Conservation (phyloP, 2,329 filamentous ascomycete species). For the Hansfordia pulvinata region DNA sequence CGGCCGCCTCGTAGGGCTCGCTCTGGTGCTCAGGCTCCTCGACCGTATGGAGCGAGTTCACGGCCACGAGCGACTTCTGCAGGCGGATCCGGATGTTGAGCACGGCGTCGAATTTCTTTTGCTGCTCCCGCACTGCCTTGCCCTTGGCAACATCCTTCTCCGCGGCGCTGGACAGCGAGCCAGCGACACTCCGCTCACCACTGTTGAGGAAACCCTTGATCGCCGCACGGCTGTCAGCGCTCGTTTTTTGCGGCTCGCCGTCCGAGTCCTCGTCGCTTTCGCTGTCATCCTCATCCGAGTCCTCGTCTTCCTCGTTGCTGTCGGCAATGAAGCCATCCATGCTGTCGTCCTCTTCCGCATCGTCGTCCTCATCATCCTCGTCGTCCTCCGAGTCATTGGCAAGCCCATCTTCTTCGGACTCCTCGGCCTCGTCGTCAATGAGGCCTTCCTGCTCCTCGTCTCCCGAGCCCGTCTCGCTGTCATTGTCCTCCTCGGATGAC, state of each 20-base stretch:
- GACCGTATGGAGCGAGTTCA: constrained; percentile 54
- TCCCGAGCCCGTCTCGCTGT: constrained; percentile 7
- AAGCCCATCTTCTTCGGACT: constrained; percentile 6
- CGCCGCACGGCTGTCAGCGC: constrained; percentile 33
- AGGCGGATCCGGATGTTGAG: constrained; percentile 84
- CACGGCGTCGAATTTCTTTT: constrained; percentile 74
- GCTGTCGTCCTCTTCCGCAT: constrained; percentile 13
- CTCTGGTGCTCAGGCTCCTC: constrained; percentile 27
- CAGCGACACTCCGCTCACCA: constrained; percentile 52
- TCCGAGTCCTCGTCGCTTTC: constrained; percentile 19
- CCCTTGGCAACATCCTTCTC: constrained; percentile 77
- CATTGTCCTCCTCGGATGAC: constrained; percentile 7
- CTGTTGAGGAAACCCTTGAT: constrained; percentile 55
- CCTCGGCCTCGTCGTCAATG: constrained; percentile 13
- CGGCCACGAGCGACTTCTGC: constrained; percentile 76
- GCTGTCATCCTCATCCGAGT: constrained; percentile 21
- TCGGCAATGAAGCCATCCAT: constrained; percentile 18
- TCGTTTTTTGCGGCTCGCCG: constrained; percentile 17
- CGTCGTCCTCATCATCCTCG: constrained; percentile 15
- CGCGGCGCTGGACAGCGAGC: constrained; percentile 47
- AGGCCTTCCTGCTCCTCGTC: constrained; percentile 5
- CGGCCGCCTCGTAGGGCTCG: constrained; percentile 59
- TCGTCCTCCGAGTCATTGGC: constrained; percentile 12
- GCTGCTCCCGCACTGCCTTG: constrained; percentile 71
- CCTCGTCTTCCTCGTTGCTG: constrained; percentile 20